Evolutionary conservation across 73 alveolate genomes (phyloP).

Genomic region (Tetrahymena borealis): DNA sequence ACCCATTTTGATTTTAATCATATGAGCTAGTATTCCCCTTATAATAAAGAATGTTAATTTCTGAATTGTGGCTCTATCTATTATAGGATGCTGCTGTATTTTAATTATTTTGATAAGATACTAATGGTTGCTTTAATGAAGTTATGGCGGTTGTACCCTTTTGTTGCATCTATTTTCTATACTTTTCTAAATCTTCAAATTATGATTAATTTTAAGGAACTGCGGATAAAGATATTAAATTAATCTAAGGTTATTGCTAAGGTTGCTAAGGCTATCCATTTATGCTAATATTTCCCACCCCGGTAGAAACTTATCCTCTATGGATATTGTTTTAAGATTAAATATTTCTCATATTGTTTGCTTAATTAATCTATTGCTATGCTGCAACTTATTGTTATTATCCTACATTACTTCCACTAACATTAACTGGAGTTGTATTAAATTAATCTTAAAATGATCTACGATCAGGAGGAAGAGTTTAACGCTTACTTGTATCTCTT

Average conservation of each 20-base stretch:
- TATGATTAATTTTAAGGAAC: background rate
- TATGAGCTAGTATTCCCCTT: background rate
- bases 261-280: background rate
- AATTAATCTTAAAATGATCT: background rate
- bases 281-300: background rate
- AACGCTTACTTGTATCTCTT: background rate
- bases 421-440: background rate
- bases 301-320: background rate
- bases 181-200: background rate
- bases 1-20: background rate
- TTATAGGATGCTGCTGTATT: background rate
- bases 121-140: background rate
- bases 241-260: background rate
- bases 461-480: constrained; percentile 1
- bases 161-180: background rate
- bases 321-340: background rate
- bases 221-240: background rate
- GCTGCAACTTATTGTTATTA: background rate
- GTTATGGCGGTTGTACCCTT: background rate
- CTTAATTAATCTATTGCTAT: background rate
- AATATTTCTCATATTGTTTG: background rate
- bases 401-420: background rate
- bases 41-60: background rate
- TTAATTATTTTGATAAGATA: background rate
- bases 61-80: background rate